Base-by-base conservation (phyloP, 2,329 filamentous ascomycete species). In the Nectriaceae sp. region DNA sequence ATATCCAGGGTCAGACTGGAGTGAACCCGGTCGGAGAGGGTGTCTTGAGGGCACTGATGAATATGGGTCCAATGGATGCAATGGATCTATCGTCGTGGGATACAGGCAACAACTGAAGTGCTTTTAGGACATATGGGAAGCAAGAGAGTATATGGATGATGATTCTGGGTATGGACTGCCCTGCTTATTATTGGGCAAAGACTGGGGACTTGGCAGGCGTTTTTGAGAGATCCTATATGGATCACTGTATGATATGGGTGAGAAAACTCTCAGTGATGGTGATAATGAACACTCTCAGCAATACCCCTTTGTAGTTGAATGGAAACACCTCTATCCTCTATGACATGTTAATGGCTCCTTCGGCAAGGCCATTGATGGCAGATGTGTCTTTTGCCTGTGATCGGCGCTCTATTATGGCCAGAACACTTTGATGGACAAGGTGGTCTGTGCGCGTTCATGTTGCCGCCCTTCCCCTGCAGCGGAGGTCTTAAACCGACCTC, bases 11-110 rank as follows among this genome's bases (percentile, higher is more conserved):
- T 18, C 71, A 75, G 44, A 65, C 71, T 6, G 75, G 72, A 8
- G 77, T 83, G 69, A 77, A 78, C 18, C 78, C 78, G 4, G 75
- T 82, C 13, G 75, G 79, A 0, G 80, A 84, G 41, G 80, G 80
- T 0, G 75, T 85, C 37, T 65, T 85, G 40, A 71, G 78, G 48
- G 76, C 79, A 8, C 66, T 84, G 47, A 80, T 83, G 75, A 78
- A 75, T 46, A 76, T 84, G 70, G 77, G 77, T 6, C 73, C 79
- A 0, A 81, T 85, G 75, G 81, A 85, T 54, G 75, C 76, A 11
- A 82, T 85, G 77, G 80, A 82, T 54, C 66, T 79, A 49, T 70
- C 69, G 15, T 66, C 71, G 24, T 80, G 78, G 78, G 76, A 78
- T 48, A 55, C 64, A 20, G 62, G 58, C 5, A 63, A 67, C 35